phyloP scores from a whole-genome alignment of 2,329 filamentous ascomycete genomes.

The Hypoxylon sp. region DNA sequence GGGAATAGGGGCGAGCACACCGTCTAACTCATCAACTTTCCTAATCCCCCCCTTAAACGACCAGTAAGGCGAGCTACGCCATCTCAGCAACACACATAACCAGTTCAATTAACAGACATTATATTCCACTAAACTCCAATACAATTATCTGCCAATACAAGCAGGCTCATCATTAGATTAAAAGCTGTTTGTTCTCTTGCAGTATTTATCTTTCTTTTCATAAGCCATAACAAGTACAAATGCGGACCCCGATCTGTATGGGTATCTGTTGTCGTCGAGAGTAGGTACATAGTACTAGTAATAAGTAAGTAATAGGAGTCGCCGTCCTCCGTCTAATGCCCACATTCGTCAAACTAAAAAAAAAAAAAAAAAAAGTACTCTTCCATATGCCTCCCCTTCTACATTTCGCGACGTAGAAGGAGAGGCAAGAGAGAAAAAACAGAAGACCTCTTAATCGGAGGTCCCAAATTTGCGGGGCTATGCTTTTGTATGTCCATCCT shows the following conservation, averaged over 20 bases:
- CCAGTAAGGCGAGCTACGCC: background rate
- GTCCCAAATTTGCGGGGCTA: constrained; percentile 25
- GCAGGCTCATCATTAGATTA: constrained; percentile 26
- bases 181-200: constrained; percentile 20
- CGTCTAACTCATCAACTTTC: background rate
- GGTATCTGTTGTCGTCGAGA: constrained; percentile 38
- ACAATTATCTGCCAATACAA: background rate
- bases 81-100: background rate
- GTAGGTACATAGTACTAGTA: constrained; percentile 6
- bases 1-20: background rate
- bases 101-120: background rate
- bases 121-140: background rate
- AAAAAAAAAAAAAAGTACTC: background rate
- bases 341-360: constrained; percentile 23
- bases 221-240: constrained; percentile 42
- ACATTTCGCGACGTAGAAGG: constrained; percentile 3
- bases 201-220: constrained; percentile 39
- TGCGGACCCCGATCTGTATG: constrained; percentile 36
- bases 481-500: constrained; percentile 47
- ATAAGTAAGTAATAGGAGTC: constrained; percentile 17
- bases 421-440: constrained; percentile 16
- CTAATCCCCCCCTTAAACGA: too few relatives aligned
- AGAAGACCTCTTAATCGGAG: constrained; percentile 16
- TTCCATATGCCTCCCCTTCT: constrained; percentile 7
- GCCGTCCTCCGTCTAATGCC: constrained; percentile 41